Conservation (phyloP, 2,329 filamentous ascomycete species). For the Daldinia sp. region DNA sequence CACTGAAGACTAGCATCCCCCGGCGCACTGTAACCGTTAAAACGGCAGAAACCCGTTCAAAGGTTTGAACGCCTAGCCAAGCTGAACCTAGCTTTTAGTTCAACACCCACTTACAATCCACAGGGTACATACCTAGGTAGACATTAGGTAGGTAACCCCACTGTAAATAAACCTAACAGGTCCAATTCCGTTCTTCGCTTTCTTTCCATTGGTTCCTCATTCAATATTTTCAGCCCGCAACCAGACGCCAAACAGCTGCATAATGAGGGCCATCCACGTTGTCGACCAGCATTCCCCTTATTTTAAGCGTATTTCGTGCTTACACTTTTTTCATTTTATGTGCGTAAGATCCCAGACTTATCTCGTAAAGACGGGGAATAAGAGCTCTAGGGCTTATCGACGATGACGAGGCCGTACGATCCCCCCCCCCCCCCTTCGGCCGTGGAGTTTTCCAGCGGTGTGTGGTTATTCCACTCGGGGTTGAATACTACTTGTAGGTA, state of each 20-base stretch:
- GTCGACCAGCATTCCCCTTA: conserved; percentile 7
- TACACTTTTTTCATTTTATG: background rate
- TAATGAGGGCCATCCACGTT: background rate
- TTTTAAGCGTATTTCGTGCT: conserved; percentile 12
- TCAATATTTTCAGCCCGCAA: background rate
- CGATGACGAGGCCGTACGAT: background rate
- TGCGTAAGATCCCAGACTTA: background rate
- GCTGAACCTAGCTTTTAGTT: conserved; percentile 9
- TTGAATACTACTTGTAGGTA: background rate
- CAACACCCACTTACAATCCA: conserved; percentile 1
- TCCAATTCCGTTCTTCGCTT: background rate
- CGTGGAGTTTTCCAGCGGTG: background rate
- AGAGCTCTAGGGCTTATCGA: background rate
- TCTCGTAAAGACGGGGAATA: conserved; percentile 7
- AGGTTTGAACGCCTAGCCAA: background rate
- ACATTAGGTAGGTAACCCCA: background rate
- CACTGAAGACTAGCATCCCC: background rate
- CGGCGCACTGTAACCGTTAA: background rate
- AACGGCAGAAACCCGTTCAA: background rate
- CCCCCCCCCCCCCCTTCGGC: background rate
- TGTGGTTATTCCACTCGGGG: background rate
- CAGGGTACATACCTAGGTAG: background rate
- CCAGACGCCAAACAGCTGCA: background rate
- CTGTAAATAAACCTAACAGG: background rate
- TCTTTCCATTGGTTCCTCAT: conserved; percentile 1